A percentile compares a stretch with the other conserved stretches of the same genome.
These are phyloP conservation scores for Porpolomopsis calyptriformis DNA, from an alignment of 768 basidiomycete species.

Conservation along the genomic window DNA sequence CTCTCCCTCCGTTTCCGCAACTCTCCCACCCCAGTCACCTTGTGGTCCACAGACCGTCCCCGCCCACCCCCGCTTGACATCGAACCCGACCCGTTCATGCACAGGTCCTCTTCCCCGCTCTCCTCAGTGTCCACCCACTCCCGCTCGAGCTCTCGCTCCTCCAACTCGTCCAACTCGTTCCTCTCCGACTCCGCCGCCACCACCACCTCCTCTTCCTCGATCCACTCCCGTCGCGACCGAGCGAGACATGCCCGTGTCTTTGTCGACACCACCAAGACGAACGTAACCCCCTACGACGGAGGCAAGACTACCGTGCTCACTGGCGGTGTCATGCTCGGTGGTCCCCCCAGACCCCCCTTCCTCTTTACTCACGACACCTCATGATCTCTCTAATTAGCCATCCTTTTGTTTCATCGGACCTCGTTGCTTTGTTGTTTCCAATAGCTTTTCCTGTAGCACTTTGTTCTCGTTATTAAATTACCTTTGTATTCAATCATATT, in stretches of 20 bases:
- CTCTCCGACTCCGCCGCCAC: conserved; percentile 17
- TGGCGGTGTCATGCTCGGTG: conserved; percentile 80
- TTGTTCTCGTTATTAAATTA: too few relatives aligned
- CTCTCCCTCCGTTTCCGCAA: conserved; percentile 53
- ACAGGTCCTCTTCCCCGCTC: conserved; percentile 46
- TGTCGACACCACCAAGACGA: conserved; percentile 63
- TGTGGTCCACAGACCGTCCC: conserved; percentile 56
- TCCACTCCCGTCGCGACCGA: conserved; percentile 59
- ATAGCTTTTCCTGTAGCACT: background rate
- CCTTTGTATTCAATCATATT: too few relatives aligned
- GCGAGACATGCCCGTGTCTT: conserved; percentile 61
- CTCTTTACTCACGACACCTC: background rate
- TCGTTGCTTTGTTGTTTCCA: background rate
- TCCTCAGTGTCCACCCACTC: conserved; percentile 54
- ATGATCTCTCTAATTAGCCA: background rate
- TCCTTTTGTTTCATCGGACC: background rate
- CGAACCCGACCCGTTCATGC: conserved; percentile 25
- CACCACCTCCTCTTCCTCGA: conserved; percentile 22
- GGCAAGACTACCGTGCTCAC: conserved; percentile 84
- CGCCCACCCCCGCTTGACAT: conserved; percentile 12
- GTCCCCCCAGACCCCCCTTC: conserved; percentile 24
- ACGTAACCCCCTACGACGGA: conserved; percentile 78
- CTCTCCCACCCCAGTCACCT: conserved; percentile 34
- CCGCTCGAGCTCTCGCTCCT: conserved; percentile 61
- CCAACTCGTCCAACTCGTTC: conserved; percentile 60